Percentiles rank a stretch among this genome's conserved stretches.
Evolutionary conservation across 192 early-diverging fungal genomes (phyloP).

Genomic region (Gigaspora rosea): DNA sequence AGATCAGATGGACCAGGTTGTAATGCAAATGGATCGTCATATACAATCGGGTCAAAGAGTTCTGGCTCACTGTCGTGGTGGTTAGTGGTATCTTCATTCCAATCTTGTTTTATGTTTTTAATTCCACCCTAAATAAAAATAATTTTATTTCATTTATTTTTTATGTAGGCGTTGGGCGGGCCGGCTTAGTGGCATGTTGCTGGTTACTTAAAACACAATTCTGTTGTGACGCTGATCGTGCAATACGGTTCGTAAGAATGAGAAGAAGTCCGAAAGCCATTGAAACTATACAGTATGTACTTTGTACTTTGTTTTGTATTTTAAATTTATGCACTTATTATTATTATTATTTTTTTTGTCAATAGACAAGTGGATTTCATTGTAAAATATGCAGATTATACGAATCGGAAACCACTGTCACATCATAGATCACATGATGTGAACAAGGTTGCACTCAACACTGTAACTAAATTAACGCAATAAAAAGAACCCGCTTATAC

Average conservation of each 20-base stretch:
- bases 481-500: background rate
- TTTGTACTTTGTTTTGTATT: conserved; percentile 32
- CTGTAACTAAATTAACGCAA: background rate
- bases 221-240: conserved; percentile 49
- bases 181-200: conserved; percentile 77
- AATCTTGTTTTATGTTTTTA: background rate
- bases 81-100: conserved; percentile 30
- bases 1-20: conserved; percentile 55
- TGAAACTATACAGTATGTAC: conserved; percentile 66
- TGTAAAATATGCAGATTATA: conserved; percentile 20
- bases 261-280: conserved; percentile 70
- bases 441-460: background rate
- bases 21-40: conserved; percentile 52
- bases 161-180: conserved; percentile 66
- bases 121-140: background rate
- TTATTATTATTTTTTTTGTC: background rate
- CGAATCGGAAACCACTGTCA: background rate
- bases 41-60: conserved; percentile 57
- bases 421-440: background rate
- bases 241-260: conserved; percentile 59
- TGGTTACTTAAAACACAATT: conserved; percentile 61
- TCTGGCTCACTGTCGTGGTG: conserved; percentile 72
- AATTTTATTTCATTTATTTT: conserved; percentile 14
- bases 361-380: conserved; percentile 32
- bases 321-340: background rate